A percentile compares a stretch with the other conserved stretches of the same genome.
Evolutionary conservation across 2,329 filamentous ascomycete genomes (phyloP).

Genomic region (Diplodia sapinea): DNA sequence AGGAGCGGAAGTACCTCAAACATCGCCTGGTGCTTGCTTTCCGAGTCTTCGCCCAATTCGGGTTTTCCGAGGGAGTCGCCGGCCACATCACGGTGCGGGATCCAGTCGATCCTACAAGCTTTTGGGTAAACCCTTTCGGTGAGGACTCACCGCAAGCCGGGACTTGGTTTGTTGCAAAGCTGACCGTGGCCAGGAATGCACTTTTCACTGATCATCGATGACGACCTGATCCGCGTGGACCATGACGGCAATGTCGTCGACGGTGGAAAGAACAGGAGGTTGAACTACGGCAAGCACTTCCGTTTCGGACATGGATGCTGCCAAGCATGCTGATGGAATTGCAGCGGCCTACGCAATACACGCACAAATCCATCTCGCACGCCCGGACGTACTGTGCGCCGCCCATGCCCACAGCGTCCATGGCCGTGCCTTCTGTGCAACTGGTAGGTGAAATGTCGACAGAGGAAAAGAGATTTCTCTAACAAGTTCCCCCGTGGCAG

Average conservation of each 20-base stretch:
- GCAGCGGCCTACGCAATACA: constrained; percentile 65
- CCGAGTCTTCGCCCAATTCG: constrained; percentile 48
- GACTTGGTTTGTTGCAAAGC: constrained; percentile 40
- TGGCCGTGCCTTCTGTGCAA: constrained; percentile 66
- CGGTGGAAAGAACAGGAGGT: constrained; percentile 56
- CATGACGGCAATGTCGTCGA: constrained; percentile 64
- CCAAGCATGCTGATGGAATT: constrained; percentile 36
- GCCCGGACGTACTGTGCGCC: constrained; percentile 64
- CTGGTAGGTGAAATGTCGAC: constrained; percentile 49
- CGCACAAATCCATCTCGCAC: constrained; percentile 63
- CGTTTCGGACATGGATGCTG: constrained; percentile 55
- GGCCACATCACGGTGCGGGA: constrained; percentile 68
- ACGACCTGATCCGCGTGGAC: constrained; percentile 67
- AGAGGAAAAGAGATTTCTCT: not conserved
- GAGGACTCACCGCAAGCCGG: constrained; percentile 56
- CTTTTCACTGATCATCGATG: constrained; percentile 65
- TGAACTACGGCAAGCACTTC: constrained; percentile 65
- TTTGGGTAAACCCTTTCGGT: constrained; percentile 73
- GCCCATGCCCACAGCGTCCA: constrained; percentile 65
- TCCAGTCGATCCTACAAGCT: constrained; percentile 63
- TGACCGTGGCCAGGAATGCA: constrained; percentile 70
- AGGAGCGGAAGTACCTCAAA: constrained; percentile 47
- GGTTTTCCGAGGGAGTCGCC: constrained; percentile 57
- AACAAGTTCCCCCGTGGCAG: not conserved
- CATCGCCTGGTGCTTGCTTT: constrained; percentile 47